phyloP scores from a whole-genome alignment of 192 early-diverging fungal species.

The Coemansia asiatica region DNA sequence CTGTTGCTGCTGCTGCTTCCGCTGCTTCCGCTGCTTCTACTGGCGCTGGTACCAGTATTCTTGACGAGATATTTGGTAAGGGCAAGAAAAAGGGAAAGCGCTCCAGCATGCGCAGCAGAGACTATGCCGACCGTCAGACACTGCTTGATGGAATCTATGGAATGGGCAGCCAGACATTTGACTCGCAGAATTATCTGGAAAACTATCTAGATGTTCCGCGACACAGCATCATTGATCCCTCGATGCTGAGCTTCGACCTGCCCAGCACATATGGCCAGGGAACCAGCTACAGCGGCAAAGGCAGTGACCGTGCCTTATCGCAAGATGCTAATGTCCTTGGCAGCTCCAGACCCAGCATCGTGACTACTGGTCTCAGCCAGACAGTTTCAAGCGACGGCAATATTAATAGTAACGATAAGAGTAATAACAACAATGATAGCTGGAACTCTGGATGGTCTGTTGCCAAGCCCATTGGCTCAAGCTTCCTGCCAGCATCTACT shows the following conservation, averaged over 20 bases:
- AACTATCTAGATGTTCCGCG: conserved; percentile 48
- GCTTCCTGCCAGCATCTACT: conserved; percentile 21
- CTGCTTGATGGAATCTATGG: conserved; percentile 17
- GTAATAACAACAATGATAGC: not conserved
- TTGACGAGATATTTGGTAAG: not conserved
- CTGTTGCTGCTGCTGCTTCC: too few species aligned
- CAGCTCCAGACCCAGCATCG: not conserved
- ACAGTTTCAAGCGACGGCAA: not conserved
- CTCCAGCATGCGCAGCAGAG: conserved; percentile 13
- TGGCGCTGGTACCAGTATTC: conserved; percentile 6
- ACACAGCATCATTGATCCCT: conserved; percentile 55
- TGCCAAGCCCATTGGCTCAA: conserved; percentile 27
- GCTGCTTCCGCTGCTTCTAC: too few species aligned
- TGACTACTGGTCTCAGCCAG: not conserved
- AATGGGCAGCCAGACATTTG: conserved; percentile 16
- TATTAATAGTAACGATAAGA: too few species aligned
- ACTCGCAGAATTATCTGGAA: conserved; percentile 38
- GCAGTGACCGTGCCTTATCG: not conserved
- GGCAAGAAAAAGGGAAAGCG: conserved; percentile 5
- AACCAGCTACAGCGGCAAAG: conserved; percentile 14
- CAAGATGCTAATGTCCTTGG: not conserved
- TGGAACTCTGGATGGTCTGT: conserved; percentile 35
- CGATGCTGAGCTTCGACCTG: conserved; percentile 49
- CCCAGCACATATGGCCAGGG: conserved; percentile 19
- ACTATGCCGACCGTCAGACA: conserved; percentile 14